Percentiles rank a stretch among this genome's conserved stretches.
phyloP scores from a whole-genome alignment of 2,329 filamentous ascomycete genomes.

The Eutypa lata region DNA sequence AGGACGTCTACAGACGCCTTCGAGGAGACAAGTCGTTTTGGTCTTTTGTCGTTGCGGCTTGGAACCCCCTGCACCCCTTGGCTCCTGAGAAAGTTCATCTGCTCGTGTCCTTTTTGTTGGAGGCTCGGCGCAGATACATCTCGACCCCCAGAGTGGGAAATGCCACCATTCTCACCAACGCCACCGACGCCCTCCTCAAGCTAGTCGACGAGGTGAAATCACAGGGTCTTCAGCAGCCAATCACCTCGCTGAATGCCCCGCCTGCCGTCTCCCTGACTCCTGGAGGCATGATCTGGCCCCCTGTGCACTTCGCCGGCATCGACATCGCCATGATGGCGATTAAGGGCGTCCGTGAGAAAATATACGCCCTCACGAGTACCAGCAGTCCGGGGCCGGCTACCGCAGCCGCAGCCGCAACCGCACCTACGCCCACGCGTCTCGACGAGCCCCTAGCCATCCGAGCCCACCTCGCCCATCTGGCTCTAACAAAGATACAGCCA shows the following conservation, averaged over 20 bases:
- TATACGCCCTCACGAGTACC: constrained; percentile 11
- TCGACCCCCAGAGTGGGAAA: not conserved
- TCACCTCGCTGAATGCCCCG: not conserved
- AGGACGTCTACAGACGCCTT: constrained; percentile 15
- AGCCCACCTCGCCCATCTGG: constrained; percentile 11
- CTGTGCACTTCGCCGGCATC: constrained; percentile 3
- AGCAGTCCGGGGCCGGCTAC: not conserved
- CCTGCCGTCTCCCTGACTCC: not conserved
- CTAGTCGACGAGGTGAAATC: constrained; percentile 4
- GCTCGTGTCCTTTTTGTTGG: constrained; percentile 7
- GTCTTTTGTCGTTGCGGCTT: constrained; percentile 12
- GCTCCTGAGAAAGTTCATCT: constrained; percentile 2
- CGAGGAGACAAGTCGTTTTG: constrained; percentile 12
- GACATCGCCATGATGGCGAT: constrained; percentile 14
- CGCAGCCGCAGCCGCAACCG: too few relatives aligned
- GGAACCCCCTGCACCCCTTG: constrained; percentile 8
- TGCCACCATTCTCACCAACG: not conserved
- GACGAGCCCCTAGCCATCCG: constrained; percentile 3
- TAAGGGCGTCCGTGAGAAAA: constrained; percentile 1
- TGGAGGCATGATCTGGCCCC: constrained; percentile 9
- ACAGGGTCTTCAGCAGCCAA: not conserved
- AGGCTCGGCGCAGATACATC: constrained; percentile 8
- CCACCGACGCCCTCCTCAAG: constrained; percentile 6
- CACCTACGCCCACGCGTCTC: constrained; percentile 13
- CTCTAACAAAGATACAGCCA: not conserved